Evolutionary conservation across 805 yeast species (phyloP).

Genomic region (Zygoascus flipseniorum): DNA sequence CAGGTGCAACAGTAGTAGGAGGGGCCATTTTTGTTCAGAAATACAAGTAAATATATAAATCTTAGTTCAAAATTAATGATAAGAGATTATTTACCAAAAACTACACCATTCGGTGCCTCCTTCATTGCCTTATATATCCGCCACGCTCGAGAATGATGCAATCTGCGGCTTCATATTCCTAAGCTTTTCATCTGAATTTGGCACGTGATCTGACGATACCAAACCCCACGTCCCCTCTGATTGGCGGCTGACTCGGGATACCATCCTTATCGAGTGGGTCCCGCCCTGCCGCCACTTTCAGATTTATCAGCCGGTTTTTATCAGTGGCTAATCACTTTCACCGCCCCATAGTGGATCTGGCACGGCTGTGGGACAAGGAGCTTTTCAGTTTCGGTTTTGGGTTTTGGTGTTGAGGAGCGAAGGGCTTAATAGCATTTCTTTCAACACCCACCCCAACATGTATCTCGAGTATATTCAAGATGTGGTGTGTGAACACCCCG

Average conservation of each 20-base stretch:
- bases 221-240: background rate
- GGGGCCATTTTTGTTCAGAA: background rate
- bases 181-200: background rate
- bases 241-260: background rate
- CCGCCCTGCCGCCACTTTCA: too few relatives aligned
- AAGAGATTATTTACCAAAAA: too few relatives aligned
- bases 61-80: too few relatives aligned
- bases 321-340: too few relatives aligned
- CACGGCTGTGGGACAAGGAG: too few relatives aligned
- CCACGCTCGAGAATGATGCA: background rate
- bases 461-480: constrained; percentile 1
- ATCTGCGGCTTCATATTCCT: background rate
- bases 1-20: background rate
- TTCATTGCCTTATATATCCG: background rate
- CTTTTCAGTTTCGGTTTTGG: too few relatives aligned
- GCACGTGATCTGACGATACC: background rate
- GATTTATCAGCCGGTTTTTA: too few relatives aligned
- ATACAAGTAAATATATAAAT: too few relatives aligned
- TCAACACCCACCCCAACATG: background rate
- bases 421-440: too few relatives aligned
- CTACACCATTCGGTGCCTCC: too few relatives aligned
- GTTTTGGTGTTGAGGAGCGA: too few relatives aligned
- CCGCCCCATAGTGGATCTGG: too few relatives aligned
- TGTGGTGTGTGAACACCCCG: constrained; percentile 1
- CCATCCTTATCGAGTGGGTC: background rate